Base-by-base conservation (phyloP, 2,329 filamentous ascomycete species). In the Lojkania enalia region DNA sequence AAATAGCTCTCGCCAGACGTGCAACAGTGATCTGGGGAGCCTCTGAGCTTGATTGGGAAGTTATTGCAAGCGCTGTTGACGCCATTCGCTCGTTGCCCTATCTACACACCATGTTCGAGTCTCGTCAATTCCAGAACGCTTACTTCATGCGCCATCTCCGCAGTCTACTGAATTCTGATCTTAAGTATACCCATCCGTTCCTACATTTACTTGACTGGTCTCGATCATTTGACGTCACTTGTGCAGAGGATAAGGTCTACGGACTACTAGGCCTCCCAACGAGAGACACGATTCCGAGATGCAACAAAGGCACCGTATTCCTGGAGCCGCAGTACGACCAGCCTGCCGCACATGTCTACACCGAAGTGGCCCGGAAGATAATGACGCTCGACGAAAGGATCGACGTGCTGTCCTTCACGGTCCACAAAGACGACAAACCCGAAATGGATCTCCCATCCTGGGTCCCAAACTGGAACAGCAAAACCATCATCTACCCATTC, bases 191-290 rank as follows among this genome's bases (percentile, higher is more conserved):
- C n/a, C 23, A 35, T n/a, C 35, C 46, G 5, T 54, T 59, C 19
- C 14, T 57, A 16, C 39, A 54, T 21, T 37, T 59, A 1, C 46
- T 57, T 5, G 52, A 56, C 35, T 14, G 50, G 15, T 32, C 47
- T 2, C 31, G 52, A 4, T 39, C 27, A 7, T 56, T 57, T 19
- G 52, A 60, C 18, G 56, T 49, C 13, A 52, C 42, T 2, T 39
- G 56, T 16, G 25, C 46, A 7, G 44, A 40, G 25, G 56, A 58
- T 41, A 56, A 60, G n/a, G 47, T 58, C 3, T 58, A 50, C 23
- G 52, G 50, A 2, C 41, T 60, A 4, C 32, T 58, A 5, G 51
- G 51, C 0, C 48, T 58, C 19, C 39, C 42, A 5, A 46, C 37
- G 13, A 29, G n/a, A 4, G 16, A 35, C 13, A 31, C n/a, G 1